A percentile compares a stretch with the other conserved stretches of the same genome.
These are phyloP conservation scores for Gentiana dahurica DNA, from an alignment of 257 asterid genomes.

Conservation along the genomic window DNA sequence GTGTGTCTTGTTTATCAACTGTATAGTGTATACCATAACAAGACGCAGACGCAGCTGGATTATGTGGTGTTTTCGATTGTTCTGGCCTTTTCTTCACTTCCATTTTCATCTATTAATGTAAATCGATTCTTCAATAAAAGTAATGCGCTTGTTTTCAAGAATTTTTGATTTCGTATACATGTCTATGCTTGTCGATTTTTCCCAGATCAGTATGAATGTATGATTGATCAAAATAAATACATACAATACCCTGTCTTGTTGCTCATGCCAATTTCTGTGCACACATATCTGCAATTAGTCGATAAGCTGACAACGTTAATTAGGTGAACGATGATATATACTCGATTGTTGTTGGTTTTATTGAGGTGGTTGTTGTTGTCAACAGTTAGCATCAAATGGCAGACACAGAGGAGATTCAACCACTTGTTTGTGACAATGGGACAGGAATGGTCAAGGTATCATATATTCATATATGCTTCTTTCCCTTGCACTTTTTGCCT, in stretches of 20 bases:
- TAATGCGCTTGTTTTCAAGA: background rate
- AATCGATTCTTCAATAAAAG: background rate
- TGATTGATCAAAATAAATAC: too few relatives aligned
- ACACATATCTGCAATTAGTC: background rate
- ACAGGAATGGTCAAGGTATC: conserved; percentile 44
- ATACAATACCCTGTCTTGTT: background rate
- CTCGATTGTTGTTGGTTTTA: background rate
- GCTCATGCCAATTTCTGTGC: background rate
- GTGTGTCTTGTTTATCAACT: too few relatives aligned
- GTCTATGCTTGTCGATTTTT: too few relatives aligned
- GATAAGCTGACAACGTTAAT: background rate
- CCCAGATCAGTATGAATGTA: too few relatives aligned
- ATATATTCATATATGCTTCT: background rate
- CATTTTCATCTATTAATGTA: background rate
- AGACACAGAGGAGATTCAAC: conserved; percentile 31
- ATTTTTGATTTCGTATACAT: background rate
- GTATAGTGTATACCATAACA: too few relatives aligned
- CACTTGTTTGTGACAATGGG: conserved; percentile 41
- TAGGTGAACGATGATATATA: background rate
- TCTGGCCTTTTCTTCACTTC: too few relatives aligned
- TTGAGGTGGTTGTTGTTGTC: conserved; percentile 4
- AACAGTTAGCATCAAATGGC: conserved; percentile 28
- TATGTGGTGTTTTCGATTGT: too few relatives aligned
- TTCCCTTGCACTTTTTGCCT: background rate
- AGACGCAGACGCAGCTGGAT: too few relatives aligned